Conservation (phyloP, 2,329 filamentous ascomycete genomes). For the Colletotrichum spaethianum region DNA sequence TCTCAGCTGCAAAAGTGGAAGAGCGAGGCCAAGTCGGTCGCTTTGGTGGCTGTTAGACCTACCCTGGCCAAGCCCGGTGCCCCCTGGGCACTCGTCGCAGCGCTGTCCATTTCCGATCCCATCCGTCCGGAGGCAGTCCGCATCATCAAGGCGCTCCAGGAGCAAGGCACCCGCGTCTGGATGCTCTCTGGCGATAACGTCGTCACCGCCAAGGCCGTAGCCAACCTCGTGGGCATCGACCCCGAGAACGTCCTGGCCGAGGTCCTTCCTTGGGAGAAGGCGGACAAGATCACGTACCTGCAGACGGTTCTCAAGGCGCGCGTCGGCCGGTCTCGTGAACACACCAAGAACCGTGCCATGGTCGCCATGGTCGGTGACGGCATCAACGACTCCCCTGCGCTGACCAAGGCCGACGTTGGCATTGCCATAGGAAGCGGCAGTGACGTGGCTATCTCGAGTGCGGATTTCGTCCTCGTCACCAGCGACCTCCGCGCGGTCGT, state of each 20-base stretch:
- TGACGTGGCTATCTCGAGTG: conserved; percentile 86
- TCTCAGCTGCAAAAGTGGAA: conserved; percentile 70
- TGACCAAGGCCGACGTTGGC: conserved; percentile 84
- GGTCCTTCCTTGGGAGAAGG: conserved; percentile 88
- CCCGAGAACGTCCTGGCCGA: conserved; percentile 84
- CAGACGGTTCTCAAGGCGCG: conserved; percentile 65
- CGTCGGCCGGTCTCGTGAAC: conserved; percentile 40
- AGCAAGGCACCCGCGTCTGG: conserved; percentile 81
- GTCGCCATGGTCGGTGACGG: conserved; percentile 92
- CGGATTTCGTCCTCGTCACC: conserved; percentile 86
- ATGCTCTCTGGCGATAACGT: conserved; percentile 94
- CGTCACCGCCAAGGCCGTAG: conserved; percentile 87
- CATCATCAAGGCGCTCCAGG: conserved; percentile 76
- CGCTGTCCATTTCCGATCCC: conserved; percentile 85
- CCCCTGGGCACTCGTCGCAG: conserved; percentile 69
- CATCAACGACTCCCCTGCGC: conserved; percentile 89
- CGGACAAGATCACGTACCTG: conserved; percentile 76
- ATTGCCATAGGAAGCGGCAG: conserved; percentile 88
- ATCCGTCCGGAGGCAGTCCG: conserved; percentile 79
- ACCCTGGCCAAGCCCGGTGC: conserved; percentile 27
- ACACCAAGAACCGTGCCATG: conserved; percentile 58
- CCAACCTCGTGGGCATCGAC: conserved; percentile 80
- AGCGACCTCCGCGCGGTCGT: conserved; percentile 79
- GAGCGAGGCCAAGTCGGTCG: conserved; percentile 73
- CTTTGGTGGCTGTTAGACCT: conserved; percentile 66